Evolutionary conservation across 2,329 filamentous ascomycete species (phyloP), one percentile per base, ranked within the genome.

Genomic region (Fusarium sarcochroum): DNA sequence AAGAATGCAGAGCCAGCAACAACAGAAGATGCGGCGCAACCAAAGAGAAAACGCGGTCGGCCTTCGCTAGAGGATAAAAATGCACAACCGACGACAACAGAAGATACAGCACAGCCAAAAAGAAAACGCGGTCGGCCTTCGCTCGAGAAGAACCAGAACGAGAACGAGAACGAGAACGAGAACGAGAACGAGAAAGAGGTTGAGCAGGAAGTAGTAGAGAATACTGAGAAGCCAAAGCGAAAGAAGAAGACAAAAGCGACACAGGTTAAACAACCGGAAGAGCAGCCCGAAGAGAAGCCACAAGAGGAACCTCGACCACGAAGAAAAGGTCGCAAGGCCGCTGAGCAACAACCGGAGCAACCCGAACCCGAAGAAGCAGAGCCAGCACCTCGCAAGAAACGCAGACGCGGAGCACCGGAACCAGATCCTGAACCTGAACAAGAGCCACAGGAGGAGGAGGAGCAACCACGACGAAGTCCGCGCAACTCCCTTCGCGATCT

Each of bases 21-120:
- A 45, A 50, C 50, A 61, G 63, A 68, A 48, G 53, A 59, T 18
- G 61, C 64, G 23, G 63, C 74, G 40, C 74, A 75, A 52, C 71
- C 76, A 18, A 80, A 80, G 66, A 73, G 76, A 40, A 79, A 78
- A 70, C 80, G 80, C 68, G 79, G 77, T 55, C 78, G 75, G 7
- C 72, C 75, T 23, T 78, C 79, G 15, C 51, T 76, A 6, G 67
- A 69, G 37, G 47, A 68, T 13, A 74, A 40, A 20, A 52, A 48
- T 40, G 58, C 40, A 11, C 37, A 52, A 23, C 38, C 37, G 38
- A 56, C 60, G 27, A 48, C 52, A 45, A 50, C 50, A 61, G 63
- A 68, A 48, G 53, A 59, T 18, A 60, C 64, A 21, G 63, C 74
- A 38, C 74, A 75, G 51, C 71, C 76, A 18, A 80, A 80, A 66